phyloP scores from a whole-genome alignment of 805 yeast genomes.

The Wickerhamiella occidentalis region DNA sequence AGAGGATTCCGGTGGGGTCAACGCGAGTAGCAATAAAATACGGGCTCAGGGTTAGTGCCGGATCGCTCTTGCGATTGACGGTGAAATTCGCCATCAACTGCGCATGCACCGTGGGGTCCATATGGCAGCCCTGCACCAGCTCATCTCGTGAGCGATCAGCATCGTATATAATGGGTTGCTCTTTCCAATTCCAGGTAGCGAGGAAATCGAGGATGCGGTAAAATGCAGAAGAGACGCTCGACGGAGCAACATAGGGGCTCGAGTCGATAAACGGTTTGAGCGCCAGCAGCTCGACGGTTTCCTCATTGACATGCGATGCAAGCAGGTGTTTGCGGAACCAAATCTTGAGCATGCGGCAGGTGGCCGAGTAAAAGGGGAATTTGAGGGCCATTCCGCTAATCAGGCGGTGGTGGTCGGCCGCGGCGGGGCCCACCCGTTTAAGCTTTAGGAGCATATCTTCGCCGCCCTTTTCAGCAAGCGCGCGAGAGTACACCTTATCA shows the following conservation, averaged over 20 bases:
- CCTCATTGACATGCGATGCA: slow-evolving; percentile 59
- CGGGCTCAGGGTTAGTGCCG: slow-evolving; percentile 66
- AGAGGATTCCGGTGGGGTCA: slow-evolving; percentile 76
- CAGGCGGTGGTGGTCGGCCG: slow-evolving; percentile 71
- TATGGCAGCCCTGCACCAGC: slow-evolving; percentile 26
- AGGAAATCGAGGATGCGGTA: slow-evolving; percentile 58
- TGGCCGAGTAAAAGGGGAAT: slow-evolving; percentile 61
- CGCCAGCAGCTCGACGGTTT: slow-evolving; percentile 69
- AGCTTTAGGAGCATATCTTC: slow-evolving; percentile 34
- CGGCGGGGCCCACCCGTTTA: slow-evolving; percentile 30
- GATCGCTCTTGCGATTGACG: slow-evolving; percentile 64
- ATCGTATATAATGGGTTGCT: slow-evolving; percentile 71
- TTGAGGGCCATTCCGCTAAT: slow-evolving; percentile 58
- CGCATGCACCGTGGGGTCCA: slow-evolving; percentile 52
- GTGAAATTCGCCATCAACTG: slow-evolving; percentile 50
- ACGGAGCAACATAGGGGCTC: slow-evolving; percentile 72
- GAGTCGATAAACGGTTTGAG: slow-evolving; percentile 77
- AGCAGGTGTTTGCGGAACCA: slow-evolving; percentile 84
- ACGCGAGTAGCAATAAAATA: slow-evolving; percentile 71
- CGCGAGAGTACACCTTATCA: slow-evolving; percentile 37
- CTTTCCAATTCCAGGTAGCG: slow-evolving; percentile 89
- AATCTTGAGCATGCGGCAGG: slow-evolving; percentile 71
- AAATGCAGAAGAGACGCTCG: slow-evolving; percentile 70
- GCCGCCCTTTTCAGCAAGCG: slow-evolving; percentile 31
- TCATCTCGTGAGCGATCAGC: slow-evolving; percentile 31